These are phyloP conservation scores for Kodamaea neixiangensis DNA, from an alignment of 805 yeast genomes.

Conservation along the genomic window DNA sequence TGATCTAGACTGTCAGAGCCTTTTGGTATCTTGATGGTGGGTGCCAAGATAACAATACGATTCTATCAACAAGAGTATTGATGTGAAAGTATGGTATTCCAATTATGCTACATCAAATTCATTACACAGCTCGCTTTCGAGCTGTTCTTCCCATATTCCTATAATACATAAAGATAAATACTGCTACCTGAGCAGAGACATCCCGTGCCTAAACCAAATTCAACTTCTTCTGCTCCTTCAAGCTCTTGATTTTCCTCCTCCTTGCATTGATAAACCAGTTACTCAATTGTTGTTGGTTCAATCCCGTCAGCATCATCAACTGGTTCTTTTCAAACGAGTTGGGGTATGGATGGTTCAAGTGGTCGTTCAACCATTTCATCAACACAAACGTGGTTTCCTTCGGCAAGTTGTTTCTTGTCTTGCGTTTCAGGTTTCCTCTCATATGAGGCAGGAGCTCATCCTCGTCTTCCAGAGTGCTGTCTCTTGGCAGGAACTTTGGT, in stretches of 20 bases:
- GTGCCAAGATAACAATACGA: no score
- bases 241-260: slow-evolving; percentile 62
- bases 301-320: slow-evolving; percentile 69
- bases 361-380: slow-evolving; percentile 72
- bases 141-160: background rate
- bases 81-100: no score
- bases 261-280: slow-evolving; percentile 92
- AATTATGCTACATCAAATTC: no score
- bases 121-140: no score
- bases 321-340: slow-evolving; percentile 74
- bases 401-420: slow-evolving; percentile 72
- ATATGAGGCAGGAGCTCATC: slow-evolving; percentile 8
- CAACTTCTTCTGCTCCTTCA: slow-evolving; percentile 40
- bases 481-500: slow-evolving; percentile 1
- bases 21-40: no score
- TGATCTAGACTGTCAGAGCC: slow-evolving; percentile 1
- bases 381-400: slow-evolving; percentile 73
- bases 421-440: slow-evolving; percentile 22
- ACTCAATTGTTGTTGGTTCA: slow-evolving; percentile 76
- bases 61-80: no score
- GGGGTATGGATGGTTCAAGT: slow-evolving; percentile 81
- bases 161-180: slow-evolving; percentile 2
- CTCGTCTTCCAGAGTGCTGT: slow-evolving; percentile 4
- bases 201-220: slow-evolving; percentile 5
- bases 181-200: background rate